A percentile compares a stretch with the other conserved stretches of the same genome.
These are phyloP conservation scores for Adansonia digitata DNA, from an alignment of 345 rosid genomes.

Conservation along the genomic window DNA sequence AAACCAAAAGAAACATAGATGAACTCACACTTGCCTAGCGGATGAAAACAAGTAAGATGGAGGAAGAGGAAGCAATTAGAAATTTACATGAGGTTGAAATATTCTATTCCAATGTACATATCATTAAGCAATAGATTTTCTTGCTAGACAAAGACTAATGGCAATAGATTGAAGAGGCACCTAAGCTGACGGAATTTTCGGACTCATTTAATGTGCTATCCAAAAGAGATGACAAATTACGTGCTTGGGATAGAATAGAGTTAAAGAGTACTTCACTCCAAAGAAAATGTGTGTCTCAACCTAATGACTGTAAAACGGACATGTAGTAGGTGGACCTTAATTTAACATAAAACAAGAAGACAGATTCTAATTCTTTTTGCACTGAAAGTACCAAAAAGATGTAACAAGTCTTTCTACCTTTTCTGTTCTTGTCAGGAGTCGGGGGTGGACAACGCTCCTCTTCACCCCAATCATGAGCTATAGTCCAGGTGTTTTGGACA, in stretches of 20 bases:
- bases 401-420: slow-evolving; percentile 38
- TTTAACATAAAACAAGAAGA: slow-evolving; percentile 2
- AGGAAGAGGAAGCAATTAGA: not conserved
- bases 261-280: not conserved
- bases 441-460: slow-evolving; percentile 97
- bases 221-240: not conserved
- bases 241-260: not conserved
- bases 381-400: not conserved
- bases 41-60: not conserved
- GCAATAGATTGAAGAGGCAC: not conserved
- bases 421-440: slow-evolving; percentile 60
- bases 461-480: slow-evolving; percentile 88
- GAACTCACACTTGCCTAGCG: not conserved
- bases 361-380: not conserved
- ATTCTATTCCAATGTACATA: not conserved
- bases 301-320: not conserved
- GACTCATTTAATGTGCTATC: not conserved
- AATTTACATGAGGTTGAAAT: not conserved
- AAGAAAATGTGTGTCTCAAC: not conserved
- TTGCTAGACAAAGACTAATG: not conserved
- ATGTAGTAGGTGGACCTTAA: not conserved
- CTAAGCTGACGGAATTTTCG: not conserved
- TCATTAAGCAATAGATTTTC: not conserved
- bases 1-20: not conserved
- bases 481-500: slow-evolving; percentile 96